Base-by-base conservation (phyloP, 805 yeast species). In the Ogataea ramenticola region DNA sequence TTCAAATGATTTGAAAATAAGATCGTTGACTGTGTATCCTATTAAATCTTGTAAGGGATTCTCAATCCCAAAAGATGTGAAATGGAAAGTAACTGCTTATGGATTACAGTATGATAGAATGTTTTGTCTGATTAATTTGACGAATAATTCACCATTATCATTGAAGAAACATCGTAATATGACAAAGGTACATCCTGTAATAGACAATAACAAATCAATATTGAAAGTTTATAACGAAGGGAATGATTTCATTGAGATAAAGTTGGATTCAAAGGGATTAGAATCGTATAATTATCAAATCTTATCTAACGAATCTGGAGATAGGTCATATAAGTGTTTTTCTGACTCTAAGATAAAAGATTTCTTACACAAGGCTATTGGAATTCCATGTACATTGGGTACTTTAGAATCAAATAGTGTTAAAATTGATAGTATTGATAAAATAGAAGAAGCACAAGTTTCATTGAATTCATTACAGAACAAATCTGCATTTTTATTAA, bases 41-140 rank as follows among this genome's bases (percentile, higher is more conserved):
- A 65, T 71, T 39, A 71, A 71, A 44, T 69, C 74, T 7, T 71
- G 75, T 46, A 60, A 54, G 3, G 71, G 65, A 1, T 58, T 51
- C 37, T 37, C 43, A 15, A 51, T 71, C 10, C 60, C 64, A 0
- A 24, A 31, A 3, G 48, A 45, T 10, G 17, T 33, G 0, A 40
- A 44, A 2, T 67, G 72, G 71, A 45, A 49, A 12, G 53, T 69
- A 1, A 44, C 46, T 3, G 39, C 36, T 3, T 43, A 43, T 9
- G 75, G 75, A 0, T 53, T 71, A n/a, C 48, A 61, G 38, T 63
- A 60, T 53, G 76, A 71, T 49, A 52, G 76, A 16, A 53, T 55
- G 45, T 71, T 69, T 42, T 60, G 71, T 35, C 47, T 71, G n/a
- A 47, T 69, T 5, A 58, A 57, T 31, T 44, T 58, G 2, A 43